A percentile compares a stretch with the other conserved stretches of the same genome.
Evolutionary conservation across 1,284 basidiomycete genomes (phyloP).

Genomic region (Moesziomyces aphidis): DNA sequence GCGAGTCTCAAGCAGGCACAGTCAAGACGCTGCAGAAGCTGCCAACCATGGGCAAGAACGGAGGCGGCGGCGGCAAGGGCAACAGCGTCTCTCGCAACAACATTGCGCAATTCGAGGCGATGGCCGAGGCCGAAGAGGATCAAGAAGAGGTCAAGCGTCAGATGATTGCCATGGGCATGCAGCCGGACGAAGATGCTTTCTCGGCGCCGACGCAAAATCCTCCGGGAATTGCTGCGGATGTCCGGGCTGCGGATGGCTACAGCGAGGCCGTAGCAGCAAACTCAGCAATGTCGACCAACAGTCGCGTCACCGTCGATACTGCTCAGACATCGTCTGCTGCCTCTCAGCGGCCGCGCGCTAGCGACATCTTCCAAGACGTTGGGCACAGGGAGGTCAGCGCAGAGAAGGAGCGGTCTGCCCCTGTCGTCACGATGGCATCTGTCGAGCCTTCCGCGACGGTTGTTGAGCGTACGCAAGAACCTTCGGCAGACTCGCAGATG

Average conservation of each 20-base stretch:
- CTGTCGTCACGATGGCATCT: not conserved
- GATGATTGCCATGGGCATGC: slow-evolving; percentile 51
- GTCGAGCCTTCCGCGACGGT: not conserved
- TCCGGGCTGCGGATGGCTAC: not conserved
- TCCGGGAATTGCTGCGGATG: not conserved
- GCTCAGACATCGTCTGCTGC: slow-evolving; percentile 25
- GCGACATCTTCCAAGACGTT: slow-evolving; percentile 45
- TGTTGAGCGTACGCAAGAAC: slow-evolving; percentile 2
- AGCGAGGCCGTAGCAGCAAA: not conserved
- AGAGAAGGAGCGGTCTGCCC: not conserved
- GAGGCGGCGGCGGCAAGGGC: slow-evolving; percentile 25
- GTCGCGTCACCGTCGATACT: slow-evolving; percentile 9
- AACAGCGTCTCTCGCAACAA: slow-evolving; percentile 53
- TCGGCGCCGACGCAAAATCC: not conserved
- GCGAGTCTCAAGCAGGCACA: slow-evolving; percentile 58
- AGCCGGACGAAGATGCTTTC: slow-evolving; percentile 49
- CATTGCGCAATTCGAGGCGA: slow-evolving; percentile 55
- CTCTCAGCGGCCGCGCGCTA: slow-evolving; percentile 37
- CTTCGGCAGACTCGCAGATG: not conserved
- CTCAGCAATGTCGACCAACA: slow-evolving; percentile 2
- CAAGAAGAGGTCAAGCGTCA: slow-evolving; percentile 53
- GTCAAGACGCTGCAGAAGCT: slow-evolving; percentile 48
- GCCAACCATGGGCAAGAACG: slow-evolving; percentile 41
- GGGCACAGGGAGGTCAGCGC: not conserved
- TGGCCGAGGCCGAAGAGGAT: slow-evolving; percentile 53